phyloP scores from a whole-genome alignment of 768 basidiomycete species.

The Clitopilus passeckerianus region DNA sequence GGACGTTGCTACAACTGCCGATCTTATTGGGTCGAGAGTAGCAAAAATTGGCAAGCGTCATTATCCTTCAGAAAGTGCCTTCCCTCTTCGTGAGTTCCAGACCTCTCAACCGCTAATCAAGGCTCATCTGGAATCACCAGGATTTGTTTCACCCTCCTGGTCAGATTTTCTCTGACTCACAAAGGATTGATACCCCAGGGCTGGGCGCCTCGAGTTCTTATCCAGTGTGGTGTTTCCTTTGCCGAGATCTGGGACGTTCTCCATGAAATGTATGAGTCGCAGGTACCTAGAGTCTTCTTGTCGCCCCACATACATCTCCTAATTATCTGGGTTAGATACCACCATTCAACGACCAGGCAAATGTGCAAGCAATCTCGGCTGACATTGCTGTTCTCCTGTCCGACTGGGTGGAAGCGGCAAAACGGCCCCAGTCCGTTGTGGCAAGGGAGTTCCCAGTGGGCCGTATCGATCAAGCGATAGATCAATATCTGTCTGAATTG shows the following conservation, averaged over 20 bases:
- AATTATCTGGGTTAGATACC: constrained; percentile 47
- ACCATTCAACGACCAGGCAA: constrained; percentile 76
- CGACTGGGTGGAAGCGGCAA: constrained; percentile 80
- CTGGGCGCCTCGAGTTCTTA: constrained; percentile 78
- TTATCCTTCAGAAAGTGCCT: constrained; percentile 87
- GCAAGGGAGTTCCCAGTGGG: constrained; percentile 73
- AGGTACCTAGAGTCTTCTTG: constrained; percentile 43
- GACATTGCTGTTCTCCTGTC: constrained; percentile 77
- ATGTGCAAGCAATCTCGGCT: constrained; percentile 74
- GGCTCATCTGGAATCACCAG: constrained; percentile 33
- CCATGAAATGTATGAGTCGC: constrained; percentile 84
- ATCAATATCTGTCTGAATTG: constrained; percentile 70
- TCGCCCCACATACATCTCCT: neutral
- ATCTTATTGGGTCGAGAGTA: constrained; percentile 59
- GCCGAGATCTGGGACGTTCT: constrained; percentile 82
- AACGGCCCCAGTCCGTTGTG: constrained; percentile 63
- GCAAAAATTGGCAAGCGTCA: constrained; percentile 78
- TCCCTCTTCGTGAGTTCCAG: constrained; percentile 71
- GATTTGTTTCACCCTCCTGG: constrained; percentile 72
- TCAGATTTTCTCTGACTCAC: constrained; percentile 65
- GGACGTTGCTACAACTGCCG: constrained; percentile 49
- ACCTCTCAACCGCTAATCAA: constrained; percentile 1
- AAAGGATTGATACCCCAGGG: constrained; percentile 58
- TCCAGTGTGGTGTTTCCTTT: constrained; percentile 78
- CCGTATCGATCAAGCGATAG: constrained; percentile 67